A percentile compares a stretch with the other conserved stretches of the same genome.
Evolutionary conservation across 345 rosid species (phyloP).

Genomic region (Pistacia vera): DNA sequence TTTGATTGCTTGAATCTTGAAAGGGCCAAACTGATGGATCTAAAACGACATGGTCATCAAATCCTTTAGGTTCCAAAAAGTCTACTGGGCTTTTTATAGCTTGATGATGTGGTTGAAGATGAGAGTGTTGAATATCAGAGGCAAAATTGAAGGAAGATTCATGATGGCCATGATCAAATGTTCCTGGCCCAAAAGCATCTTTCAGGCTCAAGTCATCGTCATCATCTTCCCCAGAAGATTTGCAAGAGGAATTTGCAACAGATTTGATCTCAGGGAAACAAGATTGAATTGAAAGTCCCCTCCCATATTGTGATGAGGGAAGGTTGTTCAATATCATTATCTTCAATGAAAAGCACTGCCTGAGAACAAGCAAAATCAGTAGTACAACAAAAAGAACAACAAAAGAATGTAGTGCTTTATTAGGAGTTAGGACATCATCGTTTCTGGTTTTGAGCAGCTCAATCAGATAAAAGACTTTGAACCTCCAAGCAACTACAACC

Average conservation of each 20-base stretch:
- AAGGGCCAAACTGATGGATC: slow-evolving; percentile 16
- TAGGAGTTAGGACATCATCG: too few species aligned
- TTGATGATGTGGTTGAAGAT: slow-evolving; percentile 2
- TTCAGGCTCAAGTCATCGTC: slow-evolving; percentile 20
- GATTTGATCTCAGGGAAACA: slow-evolving; percentile 24
- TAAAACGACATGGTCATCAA: neutral
- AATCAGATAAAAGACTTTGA: too few species aligned
- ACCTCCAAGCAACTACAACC: too few species aligned
- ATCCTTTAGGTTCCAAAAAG: neutral
- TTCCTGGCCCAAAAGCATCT: slow-evolving; percentile 6
- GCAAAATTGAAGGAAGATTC: neutral
- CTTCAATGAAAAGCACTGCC: too few species aligned
- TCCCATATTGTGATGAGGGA: neutral
- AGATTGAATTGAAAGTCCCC: slow-evolving; percentile 16
- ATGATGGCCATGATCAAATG: neutral
- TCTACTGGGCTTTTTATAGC: neutral
- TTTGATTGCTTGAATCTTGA: slow-evolving; percentile 1
- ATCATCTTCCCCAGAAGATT: slow-evolving; percentile 15
- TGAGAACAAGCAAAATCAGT: too few species aligned
- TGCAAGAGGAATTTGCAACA: slow-evolving; percentile 12
- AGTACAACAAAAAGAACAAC: too few species aligned
- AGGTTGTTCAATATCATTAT: slow-evolving; percentile 8
- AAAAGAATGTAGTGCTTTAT: too few species aligned
- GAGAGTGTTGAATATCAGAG: slow-evolving; percentile 1
- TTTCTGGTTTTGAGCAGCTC: too few species aligned